Conservation (phyloP, 2,329 filamentous ascomycete species). For the Cladophialophora chaetospira region DNA sequence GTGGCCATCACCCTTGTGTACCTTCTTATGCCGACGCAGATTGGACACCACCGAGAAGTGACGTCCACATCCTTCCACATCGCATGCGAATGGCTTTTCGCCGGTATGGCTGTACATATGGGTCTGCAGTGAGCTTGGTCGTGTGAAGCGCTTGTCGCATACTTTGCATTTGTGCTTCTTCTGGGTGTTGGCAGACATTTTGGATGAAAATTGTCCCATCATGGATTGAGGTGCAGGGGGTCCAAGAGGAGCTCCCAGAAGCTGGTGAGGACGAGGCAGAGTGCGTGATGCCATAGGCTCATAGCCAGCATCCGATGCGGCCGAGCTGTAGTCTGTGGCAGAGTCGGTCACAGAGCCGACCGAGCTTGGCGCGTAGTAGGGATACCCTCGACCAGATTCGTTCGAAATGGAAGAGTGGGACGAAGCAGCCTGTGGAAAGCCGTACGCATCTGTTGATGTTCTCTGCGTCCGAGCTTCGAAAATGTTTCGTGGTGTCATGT, state of each 20-base stretch:
- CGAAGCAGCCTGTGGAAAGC: constrained; percentile 83
- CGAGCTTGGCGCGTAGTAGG: constrained; percentile 77
- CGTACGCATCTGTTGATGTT: constrained; percentile 81
- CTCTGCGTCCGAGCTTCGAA: constrained; percentile 71
- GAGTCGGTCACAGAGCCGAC: constrained; percentile 57
- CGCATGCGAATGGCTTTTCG: constrained; percentile 94
- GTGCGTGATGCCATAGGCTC: constrained; percentile 78
- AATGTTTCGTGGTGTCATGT: constrained; percentile 83
- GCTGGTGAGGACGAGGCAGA: constrained; percentile 74
- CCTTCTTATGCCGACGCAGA: constrained; percentile 88
- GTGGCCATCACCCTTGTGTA: constrained; percentile 69
- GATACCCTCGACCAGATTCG: constrained; percentile 80
- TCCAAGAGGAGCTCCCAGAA: constrained; percentile 61
- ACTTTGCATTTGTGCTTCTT: constrained; percentile 99
- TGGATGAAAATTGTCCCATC: constrained; percentile 98
- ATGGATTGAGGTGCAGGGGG: constrained; percentile 90
- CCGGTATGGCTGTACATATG: constrained; percentile 99
- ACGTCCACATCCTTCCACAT: constrained; percentile 90
- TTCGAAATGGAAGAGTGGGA: constrained; percentile 91
- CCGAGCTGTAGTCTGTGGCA: constrained; percentile 90
- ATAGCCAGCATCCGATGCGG: constrained; percentile 73
- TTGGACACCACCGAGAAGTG: constrained; percentile 98
- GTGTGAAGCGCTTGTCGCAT: constrained; percentile 95
- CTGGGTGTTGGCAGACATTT: constrained; percentile 90
- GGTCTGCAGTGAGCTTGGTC: constrained; percentile 90